Evolutionary conservation across 768 basidiomycete genomes (phyloP).

Genomic region (Mycena polygramma): DNA sequence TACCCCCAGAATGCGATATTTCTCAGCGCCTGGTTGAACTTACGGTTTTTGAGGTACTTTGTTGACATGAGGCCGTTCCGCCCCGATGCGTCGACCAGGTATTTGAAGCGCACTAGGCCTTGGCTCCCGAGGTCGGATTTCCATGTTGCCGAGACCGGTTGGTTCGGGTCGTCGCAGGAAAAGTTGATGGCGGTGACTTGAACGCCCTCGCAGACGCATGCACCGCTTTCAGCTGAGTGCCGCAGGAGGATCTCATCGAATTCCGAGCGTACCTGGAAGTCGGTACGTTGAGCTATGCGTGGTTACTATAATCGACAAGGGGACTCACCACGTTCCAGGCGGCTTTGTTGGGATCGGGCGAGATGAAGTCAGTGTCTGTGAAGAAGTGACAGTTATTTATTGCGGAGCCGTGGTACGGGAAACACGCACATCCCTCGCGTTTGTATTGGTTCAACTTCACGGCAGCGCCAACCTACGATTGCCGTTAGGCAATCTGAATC

Average conservation of each 20-base stretch:
- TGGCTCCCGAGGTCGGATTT: constrained; percentile 47
- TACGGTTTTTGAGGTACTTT: constrained; percentile 68
- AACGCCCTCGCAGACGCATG: constrained; percentile 61
- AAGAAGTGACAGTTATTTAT: background rate
- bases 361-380: constrained; percentile 70
- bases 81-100: constrained; percentile 75
- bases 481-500: no score
- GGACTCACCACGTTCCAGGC: constrained; percentile 72
- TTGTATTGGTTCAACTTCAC: constrained; percentile 54
- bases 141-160: constrained; percentile 57
- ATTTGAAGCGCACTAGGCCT: constrained; percentile 67
- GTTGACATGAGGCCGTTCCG: constrained; percentile 70
- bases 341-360: constrained; percentile 59
- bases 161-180: constrained; percentile 30
- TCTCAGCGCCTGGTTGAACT: constrained; percentile 63
- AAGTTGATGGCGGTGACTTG: constrained; percentile 59
- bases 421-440: constrained; percentile 52
- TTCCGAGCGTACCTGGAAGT: constrained; percentile 62
- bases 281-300: background rate
- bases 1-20: constrained; percentile 81
- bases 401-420: background rate
- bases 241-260: constrained; percentile 70
- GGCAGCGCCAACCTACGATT: constrained; percentile 53
- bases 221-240: constrained; percentile 64
- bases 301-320: background rate